Percentiles rank a stretch among this genome's conserved stretches.
These are phyloP conservation scores for Trichocladium uniseriatum DNA, from an alignment of 495 filamentous ascomycete genomes.

Conservation along the genomic window DNA sequence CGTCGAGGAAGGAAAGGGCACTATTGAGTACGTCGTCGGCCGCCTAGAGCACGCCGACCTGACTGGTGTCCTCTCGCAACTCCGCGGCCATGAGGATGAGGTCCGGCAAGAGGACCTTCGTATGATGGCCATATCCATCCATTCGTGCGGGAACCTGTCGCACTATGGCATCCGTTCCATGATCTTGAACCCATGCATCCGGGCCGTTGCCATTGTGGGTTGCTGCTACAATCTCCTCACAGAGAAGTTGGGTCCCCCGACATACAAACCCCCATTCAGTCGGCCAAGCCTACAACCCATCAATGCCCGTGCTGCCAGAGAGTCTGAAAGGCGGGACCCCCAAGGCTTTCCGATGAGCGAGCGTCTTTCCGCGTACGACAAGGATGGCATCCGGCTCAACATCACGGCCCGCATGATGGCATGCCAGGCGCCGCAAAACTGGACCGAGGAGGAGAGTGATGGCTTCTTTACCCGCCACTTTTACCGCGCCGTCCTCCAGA, in stretches of 20 bases:
- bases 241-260: slow-evolving; percentile 76
- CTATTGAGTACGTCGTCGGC: slow-evolving; percentile 58
- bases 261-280: slow-evolving; percentile 63
- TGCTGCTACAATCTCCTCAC: slow-evolving; percentile 97
- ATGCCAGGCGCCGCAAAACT: slow-evolving; percentile 87
- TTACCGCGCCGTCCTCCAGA: slow-evolving; percentile 84
- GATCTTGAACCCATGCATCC: slow-evolving; percentile 68
- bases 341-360: slow-evolving; percentile 91
- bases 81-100: slow-evolving; percentile 24
- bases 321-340: slow-evolving; percentile 60
- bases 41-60: slow-evolving; percentile 51
- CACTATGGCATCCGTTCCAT: slow-evolving; percentile 88
- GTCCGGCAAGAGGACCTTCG: slow-evolving; percentile 32
- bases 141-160: slow-evolving; percentile 94
- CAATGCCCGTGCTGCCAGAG: slow-evolving; percentile 37
- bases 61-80: slow-evolving; percentile 42
- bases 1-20: slow-evolving; percentile 48
- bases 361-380: slow-evolving; percentile 51
- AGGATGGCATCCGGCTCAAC: slow-evolving; percentile 68
- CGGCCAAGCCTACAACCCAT: slow-evolving; percentile 54
- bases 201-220: slow-evolving; percentile 85
- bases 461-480: slow-evolving; percentile 89
- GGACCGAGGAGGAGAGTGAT: slow-evolving; percentile 71
- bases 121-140: slow-evolving; percentile 85
- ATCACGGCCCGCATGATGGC: slow-evolving; percentile 97